Conservation (phyloP, 2,329 filamentous ascomycete species). For the Cryphonectria radicalis region DNA sequence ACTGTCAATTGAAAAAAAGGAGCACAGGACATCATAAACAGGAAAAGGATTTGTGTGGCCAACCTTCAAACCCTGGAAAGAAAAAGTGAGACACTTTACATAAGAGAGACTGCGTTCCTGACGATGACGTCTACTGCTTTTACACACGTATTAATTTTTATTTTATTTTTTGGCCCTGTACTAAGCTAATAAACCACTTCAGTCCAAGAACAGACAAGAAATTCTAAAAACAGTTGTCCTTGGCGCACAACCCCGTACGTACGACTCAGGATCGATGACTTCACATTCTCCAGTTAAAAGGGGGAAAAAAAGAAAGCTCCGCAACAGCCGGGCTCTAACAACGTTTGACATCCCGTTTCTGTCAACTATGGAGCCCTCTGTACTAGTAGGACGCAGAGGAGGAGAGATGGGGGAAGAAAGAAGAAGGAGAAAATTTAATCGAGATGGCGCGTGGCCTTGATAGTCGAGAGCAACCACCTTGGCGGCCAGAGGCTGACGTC, state of each 20-base stretch:
- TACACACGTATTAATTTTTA: not conserved
- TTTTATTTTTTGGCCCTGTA: not conserved
- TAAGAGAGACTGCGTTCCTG: not conserved
- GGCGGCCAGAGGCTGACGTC: not conserved
- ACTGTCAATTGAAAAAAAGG: too few species aligned
- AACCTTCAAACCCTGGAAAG: not conserved
- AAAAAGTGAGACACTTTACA: not conserved
- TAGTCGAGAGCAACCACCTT: not conserved
- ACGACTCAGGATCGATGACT: constrained; percentile 23
- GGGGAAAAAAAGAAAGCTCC: not conserved
- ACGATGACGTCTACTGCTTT: not conserved
- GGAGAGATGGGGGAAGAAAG: too few species aligned
- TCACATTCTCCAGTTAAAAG: constrained; percentile 1
- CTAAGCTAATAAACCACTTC: not conserved
- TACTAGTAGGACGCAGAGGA: too few species aligned
- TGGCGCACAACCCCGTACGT: not conserved
- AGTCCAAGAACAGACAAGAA: not conserved
- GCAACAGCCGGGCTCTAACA: not conserved
- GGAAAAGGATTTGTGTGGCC: not conserved
- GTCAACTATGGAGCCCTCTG: not conserved
- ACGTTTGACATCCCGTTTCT: not conserved
- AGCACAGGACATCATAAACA: not conserved
- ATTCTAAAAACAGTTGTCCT: not conserved
- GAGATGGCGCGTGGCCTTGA: not conserved
- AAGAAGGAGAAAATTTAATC: not conserved